Base-by-base conservation (phyloP, 2,329 filamentous ascomycete genomes). In the Neoscytalidium dimidiatum region DNA sequence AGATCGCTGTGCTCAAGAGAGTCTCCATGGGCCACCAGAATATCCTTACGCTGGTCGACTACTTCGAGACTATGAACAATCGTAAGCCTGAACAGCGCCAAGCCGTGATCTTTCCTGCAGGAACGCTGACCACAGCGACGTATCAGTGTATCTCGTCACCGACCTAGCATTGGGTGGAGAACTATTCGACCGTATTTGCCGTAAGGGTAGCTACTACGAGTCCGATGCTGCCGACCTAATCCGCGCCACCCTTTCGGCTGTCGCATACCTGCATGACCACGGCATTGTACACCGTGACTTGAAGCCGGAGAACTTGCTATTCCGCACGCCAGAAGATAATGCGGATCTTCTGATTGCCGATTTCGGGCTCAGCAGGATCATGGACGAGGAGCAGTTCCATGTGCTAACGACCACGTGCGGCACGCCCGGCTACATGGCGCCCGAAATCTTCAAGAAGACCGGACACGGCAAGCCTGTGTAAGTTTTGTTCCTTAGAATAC, bases 51-150 rank as follows among this genome's bases (percentile, higher is more conserved):
- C 85, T 99, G 66, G 95, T 98, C 72, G 95, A 99, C 82, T 99
- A 98, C 80, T 99, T 99, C 75, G 95, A 99, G 82, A 99, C 95
- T 6, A 96, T 97, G 92, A 98, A 99, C 82, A 99, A 99, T 80
- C 86, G 88, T 90, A 80, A 65, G 84, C 72, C 33, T 26, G 13
- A 29, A 46, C 46, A 29, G n/a, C 11, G 44, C n/a, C 28, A n/a
- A 4, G 7, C 14, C 28, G 8, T 23, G 14, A n/a, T n/a, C n/a
- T 38, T 49, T n/a, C 21, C 3, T 9, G 38, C 21, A 33, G 43
- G 14, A 53, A 29, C 19, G 49, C 48, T 46, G 35, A 64, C 51
- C 7, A 28, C 9, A 23, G 4, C 13, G 14, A 17, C 21, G 2
- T 29, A n/a, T 13, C 69, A 89, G 87, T 99, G 69, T 99, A 99